phyloP scores from a whole-genome alignment of 495 filamentous ascomycete species.

The Lasiosphaeriaceae sp. region DNA sequence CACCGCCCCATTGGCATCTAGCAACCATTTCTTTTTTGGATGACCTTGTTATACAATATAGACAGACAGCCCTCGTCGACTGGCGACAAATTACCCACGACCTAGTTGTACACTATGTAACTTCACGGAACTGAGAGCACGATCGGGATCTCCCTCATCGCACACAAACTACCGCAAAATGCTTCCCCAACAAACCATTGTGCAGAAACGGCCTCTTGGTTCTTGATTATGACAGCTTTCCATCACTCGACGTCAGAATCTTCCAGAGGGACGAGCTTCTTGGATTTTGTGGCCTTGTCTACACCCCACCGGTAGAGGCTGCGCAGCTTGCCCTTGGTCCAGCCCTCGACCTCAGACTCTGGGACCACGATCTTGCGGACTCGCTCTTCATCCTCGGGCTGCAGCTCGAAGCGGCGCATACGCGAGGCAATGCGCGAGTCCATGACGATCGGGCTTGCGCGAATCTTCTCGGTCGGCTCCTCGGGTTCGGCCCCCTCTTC shows the following conservation, averaged over 20 bases:
- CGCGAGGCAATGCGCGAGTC: constrained; percentile 73
- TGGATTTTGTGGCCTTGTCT: constrained; percentile 20
- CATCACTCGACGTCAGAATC: constrained; percentile 23
- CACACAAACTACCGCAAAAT: not conserved
- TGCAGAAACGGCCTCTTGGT: no score
- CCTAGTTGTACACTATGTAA: constrained; percentile 9
- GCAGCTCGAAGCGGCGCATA: constrained; percentile 74
- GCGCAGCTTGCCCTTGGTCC: constrained; percentile 49
- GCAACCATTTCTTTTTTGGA: not conserved
- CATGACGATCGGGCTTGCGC: constrained; percentile 71
- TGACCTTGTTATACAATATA: not conserved
- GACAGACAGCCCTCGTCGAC: no score
- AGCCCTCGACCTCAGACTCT: constrained; percentile 65
- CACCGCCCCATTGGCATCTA: not conserved
- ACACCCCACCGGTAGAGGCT: constrained; percentile 42
- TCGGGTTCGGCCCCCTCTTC: constrained; percentile 42
- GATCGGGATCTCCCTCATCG: no score
- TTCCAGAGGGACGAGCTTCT: constrained; percentile 20
- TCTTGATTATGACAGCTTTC: not conserved
- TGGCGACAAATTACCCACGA: not conserved
- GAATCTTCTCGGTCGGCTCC: constrained; percentile 56
- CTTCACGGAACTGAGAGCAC: not conserved
- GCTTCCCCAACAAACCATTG: no score
- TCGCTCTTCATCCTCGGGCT: constrained; percentile 62
- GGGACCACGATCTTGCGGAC: constrained; percentile 58